Base-by-base conservation (phyloP, 2,329 filamentous ascomycete species). In the Teratosphaeria zuluensis region DNA sequence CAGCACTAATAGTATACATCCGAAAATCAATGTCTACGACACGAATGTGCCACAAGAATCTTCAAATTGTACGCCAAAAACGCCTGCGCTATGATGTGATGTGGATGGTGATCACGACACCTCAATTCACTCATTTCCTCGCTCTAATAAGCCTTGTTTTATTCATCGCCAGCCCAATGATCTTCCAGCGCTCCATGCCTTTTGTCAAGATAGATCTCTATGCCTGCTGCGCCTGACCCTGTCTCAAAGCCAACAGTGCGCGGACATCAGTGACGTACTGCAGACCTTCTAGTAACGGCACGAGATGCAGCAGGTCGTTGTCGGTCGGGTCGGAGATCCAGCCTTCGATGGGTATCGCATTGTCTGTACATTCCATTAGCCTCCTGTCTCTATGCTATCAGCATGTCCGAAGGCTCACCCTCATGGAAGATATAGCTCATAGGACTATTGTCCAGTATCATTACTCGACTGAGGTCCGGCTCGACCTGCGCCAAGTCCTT, bases 281-380 rank as follows among this genome's bases (percentile, higher is more conserved):
- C 69, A 99, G 77, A 19, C 90, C 94, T 76, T 99, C 94, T 52
- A 99, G 80, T 68, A 97, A 80, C 33, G 94, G 94, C 59, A 99
- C 86, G 61, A 99, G 81, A 74, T 97, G 90, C 74, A 97, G 81
- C 64, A 99, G 80, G 71, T 96, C 92, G 72, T 92, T 94, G 76
- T 99, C 94, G 30, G 94, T 97, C 24, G 94, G 94, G 76, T 99
- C 94, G 74, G 87, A 96, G 76, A 99, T 97, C 94, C 94, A 99
- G 70, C 94, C 94, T 78, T 97, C 92, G 71, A 99, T 97, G 2
- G 94, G 94, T 69, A 99, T 96, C 55, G 94, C 94, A 77, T 99
- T 99, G 74, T 99, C 94, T 99, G 21, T 5, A 24, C 38, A 35
- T 16, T 6, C 4, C 12, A 46, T 16, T 46, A 32, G 12, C 11